Percentiles rank a stretch among this genome's conserved stretches.
These are phyloP conservation scores for Rhytidhysteron rufulum DNA, from an alignment of 2,329 filamentous ascomycete species.

Conservation along the genomic window DNA sequence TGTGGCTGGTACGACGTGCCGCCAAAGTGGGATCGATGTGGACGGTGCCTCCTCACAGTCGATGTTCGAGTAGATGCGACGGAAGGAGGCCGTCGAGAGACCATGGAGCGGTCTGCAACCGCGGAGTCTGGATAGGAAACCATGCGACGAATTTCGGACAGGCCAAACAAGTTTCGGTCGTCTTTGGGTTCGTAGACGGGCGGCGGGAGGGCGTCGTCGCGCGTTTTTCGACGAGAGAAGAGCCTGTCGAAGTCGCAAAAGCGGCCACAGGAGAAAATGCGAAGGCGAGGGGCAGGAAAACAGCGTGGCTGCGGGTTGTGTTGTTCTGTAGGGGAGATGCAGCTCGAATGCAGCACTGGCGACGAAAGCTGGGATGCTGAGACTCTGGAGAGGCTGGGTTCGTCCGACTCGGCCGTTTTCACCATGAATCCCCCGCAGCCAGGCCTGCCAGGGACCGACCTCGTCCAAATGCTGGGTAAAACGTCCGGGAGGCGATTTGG, in stretches of 20 bases:
- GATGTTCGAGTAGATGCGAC: slow-evolving; percentile 58
- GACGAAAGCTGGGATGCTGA: slow-evolving; percentile 6
- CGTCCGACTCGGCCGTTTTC: background rate
- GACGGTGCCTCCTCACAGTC: slow-evolving; percentile 61
- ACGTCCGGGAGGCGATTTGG: background rate
- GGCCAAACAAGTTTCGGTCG: background rate
- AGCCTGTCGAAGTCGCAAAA: background rate
- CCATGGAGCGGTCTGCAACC: slow-evolving; percentile 51
- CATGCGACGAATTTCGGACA: slow-evolving; percentile 41
- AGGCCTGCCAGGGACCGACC: background rate
- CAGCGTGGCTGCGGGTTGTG: slow-evolving; percentile 25
- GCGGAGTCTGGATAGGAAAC: slow-evolving; percentile 59
- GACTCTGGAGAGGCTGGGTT: background rate
- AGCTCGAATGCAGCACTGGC: slow-evolving; percentile 15
- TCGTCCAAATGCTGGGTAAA: too few species aligned
- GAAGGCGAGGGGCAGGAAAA: slow-evolving; percentile 13
- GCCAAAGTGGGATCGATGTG: slow-evolving; percentile 77
- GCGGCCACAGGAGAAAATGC: background rate
- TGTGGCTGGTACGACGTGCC: slow-evolving; percentile 63
- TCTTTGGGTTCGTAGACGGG: too few species aligned
- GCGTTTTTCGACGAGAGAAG: background rate
- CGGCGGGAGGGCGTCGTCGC: too few species aligned
- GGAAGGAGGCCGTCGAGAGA: slow-evolving; percentile 60
- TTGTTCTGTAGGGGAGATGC: slow-evolving; percentile 22
- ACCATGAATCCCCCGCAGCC: background rate